Percentiles rank a stretch among this genome's conserved stretches.
These are phyloP conservation scores for Saccharomycopsis babjevae DNA, from an alignment of 805 yeast species.

Conservation along the genomic window DNA sequence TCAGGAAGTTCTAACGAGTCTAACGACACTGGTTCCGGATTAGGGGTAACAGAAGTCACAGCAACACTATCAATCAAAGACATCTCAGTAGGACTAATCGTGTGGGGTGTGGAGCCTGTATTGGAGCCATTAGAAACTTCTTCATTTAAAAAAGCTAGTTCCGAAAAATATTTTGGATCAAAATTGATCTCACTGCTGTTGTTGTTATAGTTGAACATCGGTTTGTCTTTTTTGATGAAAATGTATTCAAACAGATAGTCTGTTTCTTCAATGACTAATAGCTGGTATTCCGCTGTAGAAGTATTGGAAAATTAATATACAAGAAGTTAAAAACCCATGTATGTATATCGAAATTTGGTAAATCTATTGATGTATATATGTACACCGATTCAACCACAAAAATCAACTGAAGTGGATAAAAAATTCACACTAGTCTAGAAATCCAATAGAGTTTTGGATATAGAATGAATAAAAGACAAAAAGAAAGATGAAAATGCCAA, in stretches of 20 bases:
- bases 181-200: not conserved
- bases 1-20: slow-evolving; percentile 17
- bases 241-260: not conserved
- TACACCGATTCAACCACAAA: not conserved
- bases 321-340: too few species aligned
- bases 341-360: too few species aligned
- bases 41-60: not conserved
- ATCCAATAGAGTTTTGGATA: too few species aligned
- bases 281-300: not conserved
- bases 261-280: not conserved
- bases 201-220: not conserved
- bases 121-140: not conserved
- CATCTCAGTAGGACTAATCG: not conserved
- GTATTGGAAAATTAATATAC: not conserved
- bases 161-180: not conserved
- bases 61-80: not conserved
- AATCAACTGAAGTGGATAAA: not conserved
- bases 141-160: not conserved
- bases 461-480: too few species aligned
- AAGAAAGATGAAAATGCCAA: too few species aligned
- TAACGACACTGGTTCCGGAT: slow-evolving; percentile 13
- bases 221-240: not conserved
- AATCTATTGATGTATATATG: too few species aligned
- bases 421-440: not conserved
- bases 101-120: not conserved